Percentiles rank a stretch among this genome's conserved stretches.
phyloP scores from a whole-genome alignment of 2,329 filamentous ascomycete genomes.

The Monosporascus sp. region DNA sequence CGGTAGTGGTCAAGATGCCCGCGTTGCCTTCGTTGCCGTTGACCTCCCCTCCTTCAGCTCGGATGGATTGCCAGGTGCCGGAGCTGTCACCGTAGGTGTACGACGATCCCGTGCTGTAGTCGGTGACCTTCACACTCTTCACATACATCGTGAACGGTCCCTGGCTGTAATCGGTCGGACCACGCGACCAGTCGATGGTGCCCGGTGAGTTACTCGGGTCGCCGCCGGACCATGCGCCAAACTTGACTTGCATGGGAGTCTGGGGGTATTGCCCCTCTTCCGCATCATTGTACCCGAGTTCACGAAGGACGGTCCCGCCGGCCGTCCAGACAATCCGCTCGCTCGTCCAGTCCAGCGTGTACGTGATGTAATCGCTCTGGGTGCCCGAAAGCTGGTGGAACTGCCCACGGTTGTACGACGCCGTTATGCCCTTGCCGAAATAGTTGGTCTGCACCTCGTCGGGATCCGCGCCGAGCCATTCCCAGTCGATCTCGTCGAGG shows the following conservation, averaged over 20 bases:
- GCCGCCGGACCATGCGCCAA: conserved; percentile 89
- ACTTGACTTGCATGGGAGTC: conserved; percentile 90
- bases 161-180: conserved; percentile 74
- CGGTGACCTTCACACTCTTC: conserved; percentile 68
- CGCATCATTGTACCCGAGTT: conserved; percentile 65
- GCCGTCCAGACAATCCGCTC: conserved; percentile 84
- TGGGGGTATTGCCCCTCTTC: conserved; percentile 79
- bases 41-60: conserved; percentile 71
- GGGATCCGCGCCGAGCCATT: conserved; percentile 81
- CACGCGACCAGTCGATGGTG: conserved; percentile 86
- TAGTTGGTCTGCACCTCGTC: conserved; percentile 91
- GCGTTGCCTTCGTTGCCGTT: conserved; percentile 61
- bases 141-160: conserved; percentile 87
- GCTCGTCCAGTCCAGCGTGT: conserved; percentile 87
- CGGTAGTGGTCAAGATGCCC: conserved; percentile 46
- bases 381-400: conserved; percentile 68
- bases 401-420: conserved; percentile 79
- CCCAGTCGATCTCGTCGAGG: conserved; percentile 95
- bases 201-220: conserved; percentile 74
- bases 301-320: conserved; percentile 71
- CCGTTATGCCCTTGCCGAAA: conserved; percentile 87
- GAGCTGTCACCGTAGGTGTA: conserved; percentile 78
- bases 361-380: conserved; percentile 75
- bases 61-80: conserved; percentile 78
- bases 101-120: conserved; percentile 86